Base-by-base conservation (phyloP, 257 asterid genomes). In the Gentiana straminea region DNA sequence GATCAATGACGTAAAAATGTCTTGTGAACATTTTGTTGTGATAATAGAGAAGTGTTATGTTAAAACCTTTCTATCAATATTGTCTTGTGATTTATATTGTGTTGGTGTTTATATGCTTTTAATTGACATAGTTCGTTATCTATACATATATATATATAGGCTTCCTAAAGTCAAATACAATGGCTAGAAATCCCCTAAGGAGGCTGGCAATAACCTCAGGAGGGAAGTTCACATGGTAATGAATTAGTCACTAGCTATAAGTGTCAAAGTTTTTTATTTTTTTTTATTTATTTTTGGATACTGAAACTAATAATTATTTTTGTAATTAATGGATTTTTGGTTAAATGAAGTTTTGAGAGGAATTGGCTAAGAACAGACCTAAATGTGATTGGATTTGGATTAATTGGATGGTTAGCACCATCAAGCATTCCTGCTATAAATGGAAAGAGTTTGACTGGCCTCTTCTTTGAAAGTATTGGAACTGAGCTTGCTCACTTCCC, bases 361-460 rank as follows among this genome's bases (percentile, higher is more conserved):
- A 79, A 90, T 46, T 86, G 98, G 96, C 74, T 91, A 53, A 66
- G 98, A 45, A 91, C 45, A 44, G 98, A 91, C 75, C 51, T 91
- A 57, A 91, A 83, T 46, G 98, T 91, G 86, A 91, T 91, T 45
- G 96, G 96, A 3, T 91, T 91, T 59, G 95, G 96, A 8, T 57
- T 91, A 49, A 91, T 91, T 61, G 98, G 98, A 36, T 91, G 98
- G 98, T 9, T 91, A 5, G 98, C 84, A 2, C 96, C 98, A 10
- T 91, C 98, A 0, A 87, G 98, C 73, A 60, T 91, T 60, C 96
- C 95, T 13, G 70, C 62, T 56, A 91, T 91, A 60, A 59, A 84
- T 48, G 96, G 96, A 46, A 73, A 87, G 60, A 91, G 98, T 70
- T 72, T 84, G 75, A 77, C 93, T 0, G 94, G 98, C 0, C 86